Evolutionary conservation across 768 basidiomycete genomes (phyloP).

Genomic region (Pisolithus microcarpus): DNA sequence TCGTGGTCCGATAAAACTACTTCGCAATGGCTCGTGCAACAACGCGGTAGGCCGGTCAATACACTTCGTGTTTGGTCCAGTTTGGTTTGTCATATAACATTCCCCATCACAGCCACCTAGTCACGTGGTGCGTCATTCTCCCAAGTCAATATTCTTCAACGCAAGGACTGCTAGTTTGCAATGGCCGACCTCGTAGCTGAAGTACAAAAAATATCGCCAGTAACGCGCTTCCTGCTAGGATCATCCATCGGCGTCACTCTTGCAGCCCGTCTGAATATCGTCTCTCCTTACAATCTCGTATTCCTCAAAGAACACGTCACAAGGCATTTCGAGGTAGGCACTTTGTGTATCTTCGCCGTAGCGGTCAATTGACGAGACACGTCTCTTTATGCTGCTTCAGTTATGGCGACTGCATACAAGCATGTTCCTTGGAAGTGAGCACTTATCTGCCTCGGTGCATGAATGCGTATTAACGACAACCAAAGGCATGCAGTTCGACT

Average conservation of each 20-base stretch:
- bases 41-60: no score
- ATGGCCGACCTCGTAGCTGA: conserved; percentile 51
- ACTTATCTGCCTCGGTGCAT: no score
- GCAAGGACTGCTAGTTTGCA: not conserved
- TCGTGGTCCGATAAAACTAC: no score
- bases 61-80: no score
- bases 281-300: conserved; percentile 47
- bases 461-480: not conserved
- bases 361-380: not conserved
- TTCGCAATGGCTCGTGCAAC: no score
- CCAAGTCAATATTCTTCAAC: not conserved
- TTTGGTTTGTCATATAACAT: no score
- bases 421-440: conserved; percentile 64
- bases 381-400: conserved; percentile 39
- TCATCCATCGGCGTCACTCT: conserved; percentile 57
- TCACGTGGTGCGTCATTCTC: no score
- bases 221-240: conserved; percentile 63
- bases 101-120: no score
- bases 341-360: not conserved
- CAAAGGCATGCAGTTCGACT: conserved; percentile 24
- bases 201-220: conserved; percentile 74
- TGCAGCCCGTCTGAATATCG: conserved; percentile 46
- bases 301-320: conserved; percentile 45
- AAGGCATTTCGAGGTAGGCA: conserved; percentile 45
- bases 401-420: conserved; percentile 69